These are phyloP conservation scores for Anisodus tanguticus DNA, from an alignment of 257 asterid species.

Conservation along the genomic window DNA sequence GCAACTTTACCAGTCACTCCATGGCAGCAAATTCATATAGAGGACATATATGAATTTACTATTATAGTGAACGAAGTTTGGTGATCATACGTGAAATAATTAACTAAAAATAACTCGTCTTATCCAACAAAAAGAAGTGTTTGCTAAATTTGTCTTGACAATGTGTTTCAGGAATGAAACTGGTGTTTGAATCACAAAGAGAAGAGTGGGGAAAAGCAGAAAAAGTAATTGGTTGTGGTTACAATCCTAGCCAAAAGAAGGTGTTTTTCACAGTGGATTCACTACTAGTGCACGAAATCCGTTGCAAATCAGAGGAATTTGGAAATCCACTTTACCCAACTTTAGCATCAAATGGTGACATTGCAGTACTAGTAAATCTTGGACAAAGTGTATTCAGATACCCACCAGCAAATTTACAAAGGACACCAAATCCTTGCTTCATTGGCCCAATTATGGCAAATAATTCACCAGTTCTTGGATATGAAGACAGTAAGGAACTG, in stretches of 20 bases:
- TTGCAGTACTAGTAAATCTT: constrained; percentile 63
- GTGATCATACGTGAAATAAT: not conserved
- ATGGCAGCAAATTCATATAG: too few species aligned
- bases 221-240: constrained; percentile 83
- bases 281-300: constrained; percentile 68
- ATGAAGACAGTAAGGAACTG: constrained; percentile 87
- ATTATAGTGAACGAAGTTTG: not conserved
- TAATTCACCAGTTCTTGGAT: constrained; percentile 59
- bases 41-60: not conserved
- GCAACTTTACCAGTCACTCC: too few species aligned
- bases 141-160: not conserved
- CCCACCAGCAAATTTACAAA: constrained; percentile 54
- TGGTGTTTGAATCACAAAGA: constrained; percentile 53
- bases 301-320: constrained; percentile 70
- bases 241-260: constrained; percentile 69
- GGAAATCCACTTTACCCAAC: constrained; percentile 73
- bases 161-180: constrained; percentile 57
- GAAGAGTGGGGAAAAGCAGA: constrained; percentile 59
- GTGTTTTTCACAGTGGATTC: constrained; percentile 82
- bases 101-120: not conserved
- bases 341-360: constrained; percentile 65
- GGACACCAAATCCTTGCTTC: constrained; percentile 92
- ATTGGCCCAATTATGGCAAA: constrained; percentile 48
- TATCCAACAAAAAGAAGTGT: not conserved
- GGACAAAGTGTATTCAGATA: constrained; percentile 80